Evolutionary conservation across 495 filamentous ascomycete species (phyloP).

Genomic region (Penicillium arizonense): DNA sequence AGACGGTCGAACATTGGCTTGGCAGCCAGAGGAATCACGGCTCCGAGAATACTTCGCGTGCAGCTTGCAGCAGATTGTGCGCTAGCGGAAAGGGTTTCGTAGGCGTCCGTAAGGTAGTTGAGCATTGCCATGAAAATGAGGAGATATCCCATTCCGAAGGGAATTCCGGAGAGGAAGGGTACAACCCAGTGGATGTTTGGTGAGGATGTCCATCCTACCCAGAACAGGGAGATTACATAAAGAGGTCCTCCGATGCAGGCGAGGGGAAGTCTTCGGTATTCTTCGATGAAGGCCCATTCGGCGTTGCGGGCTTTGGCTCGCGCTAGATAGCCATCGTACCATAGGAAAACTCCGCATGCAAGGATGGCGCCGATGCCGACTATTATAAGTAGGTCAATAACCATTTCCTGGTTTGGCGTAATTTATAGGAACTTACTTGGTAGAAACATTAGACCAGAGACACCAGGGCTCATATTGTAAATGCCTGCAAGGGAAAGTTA

Average conservation of each 20-base stretch:
- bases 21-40: conserved; percentile 42
- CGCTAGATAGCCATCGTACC: conserved; percentile 37
- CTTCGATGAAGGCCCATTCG: conserved; percentile 35
- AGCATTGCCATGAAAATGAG: conserved; percentile 48
- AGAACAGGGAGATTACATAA: conserved; percentile 38
- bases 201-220: conserved; percentile 41
- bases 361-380: conserved; percentile 33
- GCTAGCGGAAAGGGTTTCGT: conserved; percentile 41
- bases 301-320: conserved; percentile 35
- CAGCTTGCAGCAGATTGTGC: conserved; percentile 42
- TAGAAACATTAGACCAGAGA: conserved; percentile 33
- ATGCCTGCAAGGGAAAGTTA: conserved; percentile 19
- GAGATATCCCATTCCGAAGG: conserved; percentile 40
- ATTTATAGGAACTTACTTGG: conserved; percentile 25
- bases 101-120: conserved; percentile 48
- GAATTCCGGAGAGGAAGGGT: conserved; percentile 36
- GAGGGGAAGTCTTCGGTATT: conserved; percentile 41
- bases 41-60: conserved; percentile 38
- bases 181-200: conserved; percentile 38
- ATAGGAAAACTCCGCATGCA: conserved; percentile 34
- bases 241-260: conserved; percentile 40
- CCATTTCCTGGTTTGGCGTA: too few species aligned
- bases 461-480: conserved; percentile 37
- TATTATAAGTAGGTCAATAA: neutral
- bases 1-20: conserved; percentile 39